Evolutionary conservation across 768 basidiomycete species (phyloP).

Genomic region (Suillus bovinus): DNA sequence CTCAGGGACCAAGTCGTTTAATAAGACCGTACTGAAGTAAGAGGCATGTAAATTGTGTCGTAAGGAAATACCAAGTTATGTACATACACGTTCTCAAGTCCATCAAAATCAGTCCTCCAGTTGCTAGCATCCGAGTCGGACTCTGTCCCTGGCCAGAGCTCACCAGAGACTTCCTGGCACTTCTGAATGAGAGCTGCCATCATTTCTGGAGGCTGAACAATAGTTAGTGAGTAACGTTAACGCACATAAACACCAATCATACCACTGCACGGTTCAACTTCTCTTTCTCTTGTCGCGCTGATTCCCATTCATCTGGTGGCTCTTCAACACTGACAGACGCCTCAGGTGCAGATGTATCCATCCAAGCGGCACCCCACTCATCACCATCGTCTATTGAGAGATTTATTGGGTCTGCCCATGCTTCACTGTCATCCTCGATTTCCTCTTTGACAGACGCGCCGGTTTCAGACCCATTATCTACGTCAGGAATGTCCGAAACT

Average conservation of each 20-base stretch:
- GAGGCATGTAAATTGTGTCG: conserved; percentile 7
- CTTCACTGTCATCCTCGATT: conserved; percentile 18
- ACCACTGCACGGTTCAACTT: conserved; percentile 66
- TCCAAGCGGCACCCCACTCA: conserved; percentile 49
- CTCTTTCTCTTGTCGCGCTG: conserved; percentile 56
- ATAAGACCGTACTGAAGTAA: conserved; percentile 38
- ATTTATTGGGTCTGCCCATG: conserved; percentile 12
- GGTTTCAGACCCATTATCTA: conserved; percentile 55
- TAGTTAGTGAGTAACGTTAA: not conserved
- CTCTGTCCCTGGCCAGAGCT: conserved; percentile 48
- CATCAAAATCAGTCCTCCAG: conserved; percentile 47
- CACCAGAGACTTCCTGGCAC: conserved; percentile 50
- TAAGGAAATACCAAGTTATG: conserved; percentile 7
- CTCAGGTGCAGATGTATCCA: conserved; percentile 18
- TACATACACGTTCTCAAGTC: conserved; percentile 63
- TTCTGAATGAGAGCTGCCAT: conserved; percentile 55
- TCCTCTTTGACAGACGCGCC: not conserved
- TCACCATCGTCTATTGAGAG: conserved; percentile 8
- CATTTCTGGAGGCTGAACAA: conserved; percentile 64
- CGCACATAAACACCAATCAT: conserved; percentile 30
- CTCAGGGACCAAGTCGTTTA: conserved; percentile 49
- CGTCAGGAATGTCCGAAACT: conserved; percentile 31
- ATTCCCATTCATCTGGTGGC: conserved; percentile 66
- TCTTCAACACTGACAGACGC: conserved; percentile 22
- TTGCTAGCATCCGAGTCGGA: conserved; percentile 23